Evolutionary conservation across 108 stramenopile genomes (phyloP), one percentile per base, ranked within the genome.

Genomic region (Skeletonema menzelii): DNA sequence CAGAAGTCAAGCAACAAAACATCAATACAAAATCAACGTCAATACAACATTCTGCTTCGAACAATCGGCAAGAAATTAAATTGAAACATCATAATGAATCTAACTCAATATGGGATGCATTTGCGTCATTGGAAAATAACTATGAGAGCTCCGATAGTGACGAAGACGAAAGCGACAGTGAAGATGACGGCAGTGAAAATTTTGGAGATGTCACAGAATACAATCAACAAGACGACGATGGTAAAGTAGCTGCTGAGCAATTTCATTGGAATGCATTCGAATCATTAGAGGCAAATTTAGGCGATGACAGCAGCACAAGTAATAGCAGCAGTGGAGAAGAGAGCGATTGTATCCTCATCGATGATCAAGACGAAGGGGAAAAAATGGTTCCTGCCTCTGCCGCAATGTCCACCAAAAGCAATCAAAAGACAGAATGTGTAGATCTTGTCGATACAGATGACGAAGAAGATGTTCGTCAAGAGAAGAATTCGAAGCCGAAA

Each of bases 361-460:
- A 26, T 2, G 59, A 60, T 34, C 3, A 31, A 8, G 17, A 34
- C 4, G 59, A 60, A 26, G 20, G n/a, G n/a, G n/a, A 35, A 19
- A 60, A 60, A 44, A 64, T 64, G 5, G 13, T 20, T 40, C 28
- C 31, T 17, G 6, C 59, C 2, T 13, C 31, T 17, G 6, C 59
- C 2, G 24, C 12, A 11, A 31, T 4, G 0, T 15, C 32, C 2
- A 44, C 6, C 17, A 38, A 42, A 44, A 64, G n/a, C 26, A 44
- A 40, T 22, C 0, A 1, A 20, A 34, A 27, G 8, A 20, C 42
- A 38, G 59, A 62, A 55, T 71, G 59, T 30, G 59, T 71, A 24
- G 59, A 71, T 62, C 70, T 71, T n/a, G 61, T 71, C 30, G 70
- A 71, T 62, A 71, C 32, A 14, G 70, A 70, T 20, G 58, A 70